phyloP scores from a whole-genome alignment of 768 basidiomycete species.

The Auriculariales sp. region DNA sequence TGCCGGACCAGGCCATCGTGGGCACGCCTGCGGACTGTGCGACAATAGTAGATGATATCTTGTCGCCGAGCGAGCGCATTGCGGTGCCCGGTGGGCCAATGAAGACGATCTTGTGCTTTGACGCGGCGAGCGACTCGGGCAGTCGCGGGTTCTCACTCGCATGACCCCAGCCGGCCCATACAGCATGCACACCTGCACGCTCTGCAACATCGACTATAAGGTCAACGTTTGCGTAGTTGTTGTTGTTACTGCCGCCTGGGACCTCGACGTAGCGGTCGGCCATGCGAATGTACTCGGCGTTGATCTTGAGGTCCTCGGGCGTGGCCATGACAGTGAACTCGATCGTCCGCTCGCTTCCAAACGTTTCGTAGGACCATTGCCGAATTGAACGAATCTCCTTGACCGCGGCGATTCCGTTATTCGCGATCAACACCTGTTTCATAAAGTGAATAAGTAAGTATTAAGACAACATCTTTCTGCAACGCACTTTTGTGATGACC shows the following conservation, averaged over 20 bases:
- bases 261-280: slow-evolving; percentile 98
- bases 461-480: no score
- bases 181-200: slow-evolving; percentile 92
- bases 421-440: slow-evolving; percentile 86
- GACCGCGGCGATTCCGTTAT: slow-evolving; percentile 98
- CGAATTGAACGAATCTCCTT: slow-evolving; percentile 98
- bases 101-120: slow-evolving; percentile 93
- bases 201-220: slow-evolving; percentile 97
- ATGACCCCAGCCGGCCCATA: slow-evolving; percentile 99
- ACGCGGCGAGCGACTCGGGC: slow-evolving; percentile 83
- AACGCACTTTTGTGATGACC: slow-evolving; percentile 90
- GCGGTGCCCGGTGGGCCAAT: slow-evolving; percentile 98
- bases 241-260: slow-evolving; percentile 95
- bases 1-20: slow-evolving; percentile 98
- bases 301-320: slow-evolving; percentile 95
- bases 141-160: slow-evolving; percentile 97
- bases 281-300: slow-evolving; percentile 99
- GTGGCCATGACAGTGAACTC: slow-evolving; percentile 99
- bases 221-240: slow-evolving; percentile 99
- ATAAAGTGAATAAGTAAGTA: slow-evolving; percentile 2
- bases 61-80: slow-evolving; percentile 98
- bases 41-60: slow-evolving; percentile 98
- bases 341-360: slow-evolving; percentile 88
- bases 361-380: slow-evolving; percentile 99
- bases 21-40: slow-evolving; percentile 94